phyloP scores from a whole-genome alignment of 768 basidiomycete genomes.

The Phanerochaete carnosa region DNA sequence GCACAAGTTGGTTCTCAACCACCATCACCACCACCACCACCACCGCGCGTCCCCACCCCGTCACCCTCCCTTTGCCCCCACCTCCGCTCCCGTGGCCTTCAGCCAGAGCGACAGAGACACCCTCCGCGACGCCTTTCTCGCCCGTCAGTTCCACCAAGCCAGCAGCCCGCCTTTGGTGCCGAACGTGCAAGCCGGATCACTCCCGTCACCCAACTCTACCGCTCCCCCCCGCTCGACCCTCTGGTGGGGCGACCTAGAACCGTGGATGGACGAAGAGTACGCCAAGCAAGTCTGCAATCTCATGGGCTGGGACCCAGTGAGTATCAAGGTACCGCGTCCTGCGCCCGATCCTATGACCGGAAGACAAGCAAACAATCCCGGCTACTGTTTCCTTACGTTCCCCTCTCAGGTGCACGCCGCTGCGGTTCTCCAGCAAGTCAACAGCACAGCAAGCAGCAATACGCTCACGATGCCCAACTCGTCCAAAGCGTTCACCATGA shows the following conservation, averaged over 20 bases:
- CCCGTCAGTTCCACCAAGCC: slow-evolving; percentile 19
- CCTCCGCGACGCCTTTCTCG: slow-evolving; percentile 13
- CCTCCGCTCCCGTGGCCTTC: slow-evolving; percentile 13
- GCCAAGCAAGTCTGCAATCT: slow-evolving; percentile 81
- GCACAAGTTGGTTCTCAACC: slow-evolving; percentile 25
- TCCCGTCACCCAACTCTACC: slow-evolving; percentile 22
- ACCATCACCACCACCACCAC: slow-evolving; percentile 29
- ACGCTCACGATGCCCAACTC: slow-evolving; percentile 84
- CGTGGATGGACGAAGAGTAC: slow-evolving; percentile 98
- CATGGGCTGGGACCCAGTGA: slow-evolving; percentile 84
- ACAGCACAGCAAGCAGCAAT: slow-evolving; percentile 34
- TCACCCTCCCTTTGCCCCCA: slow-evolving; percentile 17
- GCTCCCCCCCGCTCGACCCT: slow-evolving; percentile 52
- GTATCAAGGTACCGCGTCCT: slow-evolving; percentile 68
- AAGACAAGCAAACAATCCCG: slow-evolving; percentile 77
- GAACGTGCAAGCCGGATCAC: slow-evolving; percentile 22
- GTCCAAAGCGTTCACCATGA: slow-evolving; percentile 73
- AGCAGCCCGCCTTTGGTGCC: slow-evolving; percentile 23
- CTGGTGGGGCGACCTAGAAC: slow-evolving; percentile 87
- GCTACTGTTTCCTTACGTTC: slow-evolving; percentile 88
- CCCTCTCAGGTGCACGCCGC: slow-evolving; percentile 67
- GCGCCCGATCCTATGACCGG: slow-evolving; percentile 53
- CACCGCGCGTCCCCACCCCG: slow-evolving; percentile 21
- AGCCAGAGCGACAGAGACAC: slow-evolving; percentile 21
- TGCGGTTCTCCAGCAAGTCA: slow-evolving; percentile 67